Evolutionary conservation across 495 filamentous ascomycete genomes (phyloP), one percentile per base, ranked within the genome.

Genomic region (Cudoniella acicularis): DNA sequence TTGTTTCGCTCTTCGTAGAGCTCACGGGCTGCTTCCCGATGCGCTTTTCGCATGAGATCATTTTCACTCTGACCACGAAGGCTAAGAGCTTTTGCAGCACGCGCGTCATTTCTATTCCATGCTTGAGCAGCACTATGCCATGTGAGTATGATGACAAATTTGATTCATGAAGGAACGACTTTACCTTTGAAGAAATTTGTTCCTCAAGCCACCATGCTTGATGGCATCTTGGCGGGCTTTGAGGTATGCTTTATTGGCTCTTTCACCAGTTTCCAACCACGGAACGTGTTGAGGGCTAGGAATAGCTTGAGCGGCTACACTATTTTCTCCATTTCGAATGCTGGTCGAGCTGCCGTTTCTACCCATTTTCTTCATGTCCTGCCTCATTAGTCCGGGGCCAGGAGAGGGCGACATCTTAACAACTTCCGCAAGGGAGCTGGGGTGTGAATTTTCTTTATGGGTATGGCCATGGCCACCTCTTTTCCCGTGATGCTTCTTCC

Each of bases 51-150:
- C 95, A 99, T 99, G 1, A 92, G 83, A 57, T 95, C 88, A 63
- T 99, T 99, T 75, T 98, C 95, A 46, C 86, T 91, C 70, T 98
- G 95, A 23, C 95, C 95, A 13, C 96, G 88, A 48, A 97, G 82
- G 60, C 89, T 94, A 50, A 97, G 78, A 41, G 94, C 94, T 74
- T 98, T 98, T 25, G 95, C 95, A 16, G 94, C 92, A 62, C 95
- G 86, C 21, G 95, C 92, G 70, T 99, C 95, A 67, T 95, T 97
- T 50, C 95, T 89, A 69, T 98, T 96, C 95, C 95, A 99, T n/a
- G 95, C 95, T 78, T 96, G 92, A n/a, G 94, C 93, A 52, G 95
- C 95, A 68, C 92, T 96, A 54, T 27, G 27, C 23, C 25, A 8
- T 24, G 67, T 77, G 49, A 77, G 64, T 41, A 30, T 25, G 2